Base-by-base conservation (phyloP, 2,329 filamentous ascomycete genomes). In the Camillea tinctor region DNA sequence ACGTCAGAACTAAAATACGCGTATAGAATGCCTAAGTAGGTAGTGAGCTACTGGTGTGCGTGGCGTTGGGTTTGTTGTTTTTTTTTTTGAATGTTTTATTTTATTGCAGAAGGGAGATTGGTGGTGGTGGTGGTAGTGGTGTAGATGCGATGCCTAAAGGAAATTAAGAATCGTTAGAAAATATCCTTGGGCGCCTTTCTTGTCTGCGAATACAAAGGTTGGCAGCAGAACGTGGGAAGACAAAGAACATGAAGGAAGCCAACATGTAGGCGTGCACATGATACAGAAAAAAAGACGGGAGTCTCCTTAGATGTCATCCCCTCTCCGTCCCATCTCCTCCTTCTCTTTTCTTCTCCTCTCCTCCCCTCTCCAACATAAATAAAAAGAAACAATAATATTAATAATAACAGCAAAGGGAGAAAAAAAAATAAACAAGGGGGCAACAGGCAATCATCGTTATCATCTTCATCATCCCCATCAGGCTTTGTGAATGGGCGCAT, bases 31-130 rank as follows among this genome's bases (percentile, higher is more conserved):
- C 22, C 54, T 40, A 55, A 50, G 50, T 24, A 52, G 50, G 56
- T 52, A 64, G 55, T 50, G 49, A 57, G 50, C 54, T 64, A 60
- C 61, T 58, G 64, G 64, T 56, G 60, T 66, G 61, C 57, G 64
- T 48, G 53, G 56, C 54, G 58, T 60, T 56, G 55, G 54, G 44
- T 24, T 21, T 50, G n/a, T n/a, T n/a, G n/a, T n/a, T n/a, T n/a
- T n/a, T n/a, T n/a, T n/a, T n/a, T n/a, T n/a, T n/a, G n/a, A n/a
- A n/a, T n/a, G n/a, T n/a, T n/a, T n/a, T n/a, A n/a, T n/a, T n/a
- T n/a, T n/a, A n/a, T n/a, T n/a, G n/a, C n/a, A n/a, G n/a, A n/a
- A n/a, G n/a, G n/a, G n/a, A n/a, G n/a, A n/a, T n/a, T n/a, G n/a
- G n/a, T n/a, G n/a, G n/a, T n/a, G n/a, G n/a, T n/a, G n/a, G n/a